Evolutionary conservation across 331 rosid species (phyloP), one percentile per base, ranked within the genome.

Genomic region (Acacia pycnantha): DNA sequence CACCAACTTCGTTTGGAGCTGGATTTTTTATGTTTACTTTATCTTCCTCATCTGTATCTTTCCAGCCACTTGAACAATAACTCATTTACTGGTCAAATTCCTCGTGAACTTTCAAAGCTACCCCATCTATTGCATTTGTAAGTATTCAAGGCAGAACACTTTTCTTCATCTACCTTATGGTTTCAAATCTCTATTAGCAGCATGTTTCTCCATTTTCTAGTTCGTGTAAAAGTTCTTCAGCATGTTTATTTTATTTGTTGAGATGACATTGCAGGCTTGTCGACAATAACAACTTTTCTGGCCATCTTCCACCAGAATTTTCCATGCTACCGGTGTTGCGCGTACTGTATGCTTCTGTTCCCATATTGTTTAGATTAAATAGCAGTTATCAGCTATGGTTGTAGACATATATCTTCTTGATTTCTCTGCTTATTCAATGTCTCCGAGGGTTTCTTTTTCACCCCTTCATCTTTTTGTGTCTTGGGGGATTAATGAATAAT

Each of bases 221-320:
- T 51, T 71, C 51, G 24, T 68, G 29, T 56, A 61, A 71, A 29
- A 66, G 77, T 82, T 70, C 22, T 77, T 81, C 53, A 47, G 79
- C 26, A 54, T 70, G 44, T 48, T 29, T 76, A 33, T n/a, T n/a
- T n/a, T n/a, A n/a, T 71, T 76, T 81, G 77, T 82, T 80, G 77
- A 35, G 79, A 54, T 78, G 79, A 46, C 50, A 86, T 85, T 83
- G 62, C 88, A 94, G 97, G 92, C 97, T 94, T 72, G 70, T 92
- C 76, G 98, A 94, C 83, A 94, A 88, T 83, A 94, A 94, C 83
- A 80, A 94, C 80, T 85, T 94, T 24, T 76, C 92, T 26, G 97
- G 98, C 54, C 4, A 76, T 80, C 91, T 94, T 82, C 98, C 98
- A 56, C 90, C 90, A 44, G 97, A 88, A 66, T 82, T 85, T 72